Evolutionary conservation across 1,284 basidiomycete genomes (phyloP).

Genomic region (Xerocomus minutiporus): DNA sequence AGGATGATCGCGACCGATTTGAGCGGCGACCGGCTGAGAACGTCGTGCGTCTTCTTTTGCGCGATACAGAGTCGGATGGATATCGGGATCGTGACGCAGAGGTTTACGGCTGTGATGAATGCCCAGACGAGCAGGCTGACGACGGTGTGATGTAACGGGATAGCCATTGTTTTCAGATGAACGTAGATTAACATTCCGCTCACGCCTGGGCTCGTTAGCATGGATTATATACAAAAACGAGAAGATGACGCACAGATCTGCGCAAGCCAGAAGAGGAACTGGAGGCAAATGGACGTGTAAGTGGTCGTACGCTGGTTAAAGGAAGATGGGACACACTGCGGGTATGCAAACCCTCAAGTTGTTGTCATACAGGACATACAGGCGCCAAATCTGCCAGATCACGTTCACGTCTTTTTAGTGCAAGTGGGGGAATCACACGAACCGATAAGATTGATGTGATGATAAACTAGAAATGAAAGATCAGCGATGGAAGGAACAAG

Average conservation of each 20-base stretch:
- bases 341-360: constrained; percentile 13
- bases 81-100: constrained; percentile 15
- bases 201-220: constrained; percentile 1
- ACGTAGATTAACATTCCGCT: not conserved
- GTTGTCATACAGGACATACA: constrained; percentile 18
- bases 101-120: constrained; percentile 12
- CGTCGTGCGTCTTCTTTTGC: constrained; percentile 6
- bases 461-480: constrained; percentile 11
- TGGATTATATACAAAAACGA: not conserved
- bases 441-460: constrained; percentile 19
- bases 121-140: constrained; percentile 12
- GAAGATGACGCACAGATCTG: constrained; percentile 9
- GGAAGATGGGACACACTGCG: constrained; percentile 10
- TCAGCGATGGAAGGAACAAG: not conserved
- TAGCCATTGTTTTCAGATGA: not conserved
- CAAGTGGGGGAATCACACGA: not conserved
- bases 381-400: constrained; percentile 20
- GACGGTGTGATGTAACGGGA: not conserved
- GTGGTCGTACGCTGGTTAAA: not conserved
- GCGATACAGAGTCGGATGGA: constrained; percentile 15
- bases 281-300: not conserved
- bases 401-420: not conserved
- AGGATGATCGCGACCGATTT: constrained; percentile 12
- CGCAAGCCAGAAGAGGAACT: constrained; percentile 15
- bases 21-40: constrained; percentile 5